These are phyloP conservation scores for Chlamydomonas schloesseri DNA, from an alignment of 139 green algal genomes.

Conservation along the genomic window DNA sequence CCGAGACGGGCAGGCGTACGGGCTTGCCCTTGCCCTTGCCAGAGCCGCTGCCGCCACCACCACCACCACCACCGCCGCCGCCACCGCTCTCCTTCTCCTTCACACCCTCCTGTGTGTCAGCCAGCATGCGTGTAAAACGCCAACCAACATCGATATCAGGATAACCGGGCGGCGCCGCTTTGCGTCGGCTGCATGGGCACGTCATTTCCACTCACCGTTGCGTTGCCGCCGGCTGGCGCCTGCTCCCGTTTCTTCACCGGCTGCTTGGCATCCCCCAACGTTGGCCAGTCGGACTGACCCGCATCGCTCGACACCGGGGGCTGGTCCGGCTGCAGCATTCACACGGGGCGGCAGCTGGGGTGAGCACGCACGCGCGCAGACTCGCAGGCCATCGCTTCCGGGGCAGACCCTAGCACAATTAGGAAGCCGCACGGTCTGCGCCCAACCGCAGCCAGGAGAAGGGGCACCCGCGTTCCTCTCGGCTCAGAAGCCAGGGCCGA, in stretches of 20 bases:
- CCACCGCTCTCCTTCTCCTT: neutral
- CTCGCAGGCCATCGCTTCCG: too few relatives aligned
- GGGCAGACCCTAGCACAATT: too few relatives aligned
- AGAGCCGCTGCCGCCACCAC: neutral
- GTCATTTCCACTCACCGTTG: conserved; percentile 11
- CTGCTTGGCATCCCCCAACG: conserved; percentile 85
- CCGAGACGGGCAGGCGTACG: conserved; percentile 51
- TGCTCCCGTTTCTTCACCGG: conserved; percentile 74
- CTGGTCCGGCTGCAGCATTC: conserved; percentile 1
- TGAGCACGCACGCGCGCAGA: too few relatives aligned
- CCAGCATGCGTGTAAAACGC: too few relatives aligned
- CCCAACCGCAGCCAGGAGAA: too few relatives aligned
- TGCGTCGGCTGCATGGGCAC: too few relatives aligned
- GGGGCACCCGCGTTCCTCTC: too few relatives aligned
- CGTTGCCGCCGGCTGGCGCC: neutral
- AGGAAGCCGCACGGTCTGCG: too few relatives aligned
- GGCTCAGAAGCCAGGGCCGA: too few relatives aligned
- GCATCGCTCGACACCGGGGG: conserved; percentile 20
- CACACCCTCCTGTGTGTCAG: neutral
- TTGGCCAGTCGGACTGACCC: conserved; percentile 71
- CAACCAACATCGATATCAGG: too few relatives aligned
- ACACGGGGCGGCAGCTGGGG: too few relatives aligned
- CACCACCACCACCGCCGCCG: neutral
- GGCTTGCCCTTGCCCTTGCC: conserved; percentile 50
- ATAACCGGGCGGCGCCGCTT: too few relatives aligned